Conservation (phyloP, 2,329 filamentous ascomycete species). For the Lachnellula arida region DNA sequence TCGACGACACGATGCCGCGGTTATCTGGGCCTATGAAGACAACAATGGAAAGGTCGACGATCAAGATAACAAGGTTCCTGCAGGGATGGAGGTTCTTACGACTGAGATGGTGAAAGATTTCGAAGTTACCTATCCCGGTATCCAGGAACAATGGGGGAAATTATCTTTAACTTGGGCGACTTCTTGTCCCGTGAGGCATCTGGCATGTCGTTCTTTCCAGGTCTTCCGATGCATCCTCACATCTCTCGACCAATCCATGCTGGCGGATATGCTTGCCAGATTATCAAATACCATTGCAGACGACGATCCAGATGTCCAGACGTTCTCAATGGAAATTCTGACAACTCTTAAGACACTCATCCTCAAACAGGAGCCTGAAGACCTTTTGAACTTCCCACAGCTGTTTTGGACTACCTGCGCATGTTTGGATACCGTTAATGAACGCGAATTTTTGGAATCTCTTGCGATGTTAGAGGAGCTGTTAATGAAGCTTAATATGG, state of each 20-base stretch:
- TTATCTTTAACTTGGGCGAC: conserved; percentile 93
- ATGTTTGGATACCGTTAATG: conserved; percentile 94
- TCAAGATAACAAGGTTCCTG: conserved; percentile 73
- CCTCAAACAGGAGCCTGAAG: conserved; percentile 70
- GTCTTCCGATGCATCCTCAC: conserved; percentile 93
- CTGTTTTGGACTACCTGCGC: conserved; percentile 98
- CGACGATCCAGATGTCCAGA: conserved; percentile 88
- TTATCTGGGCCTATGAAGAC: conserved; percentile 94
- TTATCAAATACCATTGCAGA: conserved; percentile 97
- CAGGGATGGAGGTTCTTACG: conserved; percentile 82
- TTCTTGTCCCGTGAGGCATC: conserved; percentile 88
- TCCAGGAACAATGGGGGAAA: conserved; percentile 88
- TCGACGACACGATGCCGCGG: conserved; percentile 74
- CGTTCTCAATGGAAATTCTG: conserved; percentile 96
- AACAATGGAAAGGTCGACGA: conserved; percentile 74
- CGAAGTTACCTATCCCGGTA: conserved; percentile 73
- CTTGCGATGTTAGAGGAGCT: conserved; percentile 87
- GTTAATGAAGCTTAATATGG: conserved; percentile 77
- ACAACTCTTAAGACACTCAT: conserved; percentile 93
- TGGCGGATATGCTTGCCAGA: conserved; percentile 92
- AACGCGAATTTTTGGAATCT: conserved; percentile 88
- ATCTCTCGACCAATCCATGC: conserved; percentile 85
- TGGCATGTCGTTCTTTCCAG: conserved; percentile 96
- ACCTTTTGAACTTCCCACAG: conserved; percentile 85
- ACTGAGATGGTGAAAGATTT: conserved; percentile 81